Percentiles rank a stretch among this genome's conserved stretches.
Conservation (phyloP, 2,329 filamentous ascomycete genomes). For the Colletotrichum brevisporum region DNA sequence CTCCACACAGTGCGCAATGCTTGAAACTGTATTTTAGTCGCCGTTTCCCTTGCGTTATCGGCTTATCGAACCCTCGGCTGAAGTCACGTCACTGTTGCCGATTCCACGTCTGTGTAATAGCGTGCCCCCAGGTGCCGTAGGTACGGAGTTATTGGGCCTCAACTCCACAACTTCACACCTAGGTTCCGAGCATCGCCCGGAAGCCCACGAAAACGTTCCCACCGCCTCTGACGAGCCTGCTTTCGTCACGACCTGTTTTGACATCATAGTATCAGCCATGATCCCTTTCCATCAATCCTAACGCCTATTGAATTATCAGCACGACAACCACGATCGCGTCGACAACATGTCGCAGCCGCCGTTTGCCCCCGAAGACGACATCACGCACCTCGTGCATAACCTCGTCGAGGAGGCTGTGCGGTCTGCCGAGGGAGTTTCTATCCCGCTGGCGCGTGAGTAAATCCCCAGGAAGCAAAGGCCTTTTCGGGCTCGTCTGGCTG, state of each 20-base stretch:
- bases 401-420: constrained; percentile 37
- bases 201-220: constrained; percentile 14
- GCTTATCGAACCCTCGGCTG: constrained; percentile 38
- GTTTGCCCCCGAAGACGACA: constrained; percentile 28
- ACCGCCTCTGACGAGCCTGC: constrained; percentile 2
- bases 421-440: constrained; percentile 28
- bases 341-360: constrained; percentile 30
- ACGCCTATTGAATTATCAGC: neutral
- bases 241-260: neutral
- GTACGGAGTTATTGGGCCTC: constrained; percentile 16
- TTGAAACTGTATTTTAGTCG: constrained; percentile 18
- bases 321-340: constrained; percentile 1
- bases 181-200: neutral
- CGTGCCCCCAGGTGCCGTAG: neutral
- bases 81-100: constrained; percentile 34
- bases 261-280: constrained; percentile 18
- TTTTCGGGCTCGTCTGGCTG: neutral
- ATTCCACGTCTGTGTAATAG: constrained; percentile 1
- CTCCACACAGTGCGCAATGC: neutral
- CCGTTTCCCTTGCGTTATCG: constrained; percentile 35
- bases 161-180: constrained; percentile 22
- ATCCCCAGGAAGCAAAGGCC: neutral
- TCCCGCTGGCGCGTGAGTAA: constrained; percentile 34
- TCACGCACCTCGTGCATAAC: constrained; percentile 34
- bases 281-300: neutral